Conservation (phyloP, 164 flowering plant species). For the Annona cherimola region DNA sequence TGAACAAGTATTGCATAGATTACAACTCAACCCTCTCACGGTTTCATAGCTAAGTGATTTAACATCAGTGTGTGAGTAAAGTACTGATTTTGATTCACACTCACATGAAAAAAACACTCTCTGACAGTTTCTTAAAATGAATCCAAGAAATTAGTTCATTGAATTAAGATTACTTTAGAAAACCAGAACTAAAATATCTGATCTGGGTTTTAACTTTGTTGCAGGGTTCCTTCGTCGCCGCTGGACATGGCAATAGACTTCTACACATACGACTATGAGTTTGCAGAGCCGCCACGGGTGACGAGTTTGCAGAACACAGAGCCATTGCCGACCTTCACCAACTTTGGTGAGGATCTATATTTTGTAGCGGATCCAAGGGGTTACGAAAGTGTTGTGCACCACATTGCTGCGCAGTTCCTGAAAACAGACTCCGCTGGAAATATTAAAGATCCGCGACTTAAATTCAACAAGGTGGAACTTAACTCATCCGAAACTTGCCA, state of each 20-base stretch:
- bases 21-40: conserved; percentile 6
- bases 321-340: conserved; percentile 28
- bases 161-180: no score
- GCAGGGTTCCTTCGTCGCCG: conserved; percentile 27
- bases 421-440: conserved; percentile 13
- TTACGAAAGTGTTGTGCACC: conserved; percentile 29
- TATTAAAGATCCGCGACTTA: conserved; percentile 25
- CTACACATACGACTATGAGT: conserved; percentile 32
- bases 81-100: not conserved
- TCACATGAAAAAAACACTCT: not conserved
- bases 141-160: not conserved
- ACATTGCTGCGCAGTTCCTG: conserved; percentile 26
- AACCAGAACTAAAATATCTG: no score
- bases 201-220: no score
- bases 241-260: conserved; percentile 27
- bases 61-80: not conserved
- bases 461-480: conserved; percentile 27
- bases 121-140: not conserved
- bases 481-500: not conserved
- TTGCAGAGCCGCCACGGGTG: conserved; percentile 40
- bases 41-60: no score
- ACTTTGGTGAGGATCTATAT: conserved; percentile 30
- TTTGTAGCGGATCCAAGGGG: conserved; percentile 43
- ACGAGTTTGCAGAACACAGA: conserved; percentile 35
- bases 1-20: conserved; percentile 23